A percentile compares a stretch with the other conserved stretches of the same genome.
phyloP scores from a whole-genome alignment of 2,329 filamentous ascomycete genomes.

The Leptoxyphium fumago region DNA sequence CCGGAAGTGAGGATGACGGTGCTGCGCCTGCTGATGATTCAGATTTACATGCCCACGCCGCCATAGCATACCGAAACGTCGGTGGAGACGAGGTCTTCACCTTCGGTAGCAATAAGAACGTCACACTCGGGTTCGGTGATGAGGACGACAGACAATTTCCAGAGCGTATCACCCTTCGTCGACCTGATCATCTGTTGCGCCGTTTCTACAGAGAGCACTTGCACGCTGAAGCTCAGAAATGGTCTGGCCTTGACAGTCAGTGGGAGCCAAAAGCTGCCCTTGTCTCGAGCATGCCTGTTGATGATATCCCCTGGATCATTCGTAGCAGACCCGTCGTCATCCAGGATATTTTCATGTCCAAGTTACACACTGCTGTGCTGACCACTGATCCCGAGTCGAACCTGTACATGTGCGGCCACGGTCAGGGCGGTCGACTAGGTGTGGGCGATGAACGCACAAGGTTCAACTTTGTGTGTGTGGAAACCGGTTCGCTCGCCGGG shows the following conservation, averaged over 20 bases:
- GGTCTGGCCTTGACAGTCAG: constrained; percentile 22
- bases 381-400: constrained; percentile 82
- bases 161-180: constrained; percentile 61
- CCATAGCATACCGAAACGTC: constrained; percentile 22
- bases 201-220: constrained; percentile 59
- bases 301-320: constrained; percentile 57
- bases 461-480: constrained; percentile 72
- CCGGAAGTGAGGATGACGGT: constrained; percentile 33
- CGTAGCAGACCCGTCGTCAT: constrained; percentile 58
- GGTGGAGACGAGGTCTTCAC: constrained; percentile 76
- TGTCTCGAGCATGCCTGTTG: constrained; percentile 18
- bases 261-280: constrained; percentile 8
- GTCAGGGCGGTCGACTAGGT: constrained; percentile 76
- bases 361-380: constrained; percentile 77
- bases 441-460: constrained; percentile 80
- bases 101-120: constrained; percentile 93
- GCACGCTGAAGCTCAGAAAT: constrained; percentile 24
- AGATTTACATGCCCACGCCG: constrained; percentile 1
- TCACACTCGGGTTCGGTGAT: constrained; percentile 86
- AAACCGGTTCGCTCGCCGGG: constrained; percentile 55
- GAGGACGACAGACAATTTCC: constrained; percentile 90
- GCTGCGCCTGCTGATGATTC: constrained; percentile 40
- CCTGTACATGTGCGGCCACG: constrained; percentile 83
- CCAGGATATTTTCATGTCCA: constrained; percentile 74
- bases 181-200: constrained; percentile 62